These are phyloP conservation scores for Hypoxylon lenormandii DNA, from an alignment of 495 filamentous ascomycete species.

Conservation along the genomic window DNA sequence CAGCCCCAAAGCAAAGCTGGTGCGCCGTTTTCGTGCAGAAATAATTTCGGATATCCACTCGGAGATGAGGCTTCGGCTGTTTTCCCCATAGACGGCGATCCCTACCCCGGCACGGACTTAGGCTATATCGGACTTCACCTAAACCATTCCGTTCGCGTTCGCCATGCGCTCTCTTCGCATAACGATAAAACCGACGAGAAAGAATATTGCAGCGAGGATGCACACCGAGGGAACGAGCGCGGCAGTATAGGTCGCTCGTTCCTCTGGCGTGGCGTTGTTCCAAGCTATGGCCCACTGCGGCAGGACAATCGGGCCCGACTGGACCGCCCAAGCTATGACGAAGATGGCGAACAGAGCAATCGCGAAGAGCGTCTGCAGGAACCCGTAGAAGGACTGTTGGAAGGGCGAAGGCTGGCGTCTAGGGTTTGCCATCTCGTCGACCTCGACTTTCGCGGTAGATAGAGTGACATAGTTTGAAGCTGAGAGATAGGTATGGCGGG, in stretches of 20 bases:
- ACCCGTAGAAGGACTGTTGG: conserved; percentile 22
- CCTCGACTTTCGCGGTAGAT: background rate
- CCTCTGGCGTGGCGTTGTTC: conserved; percentile 37
- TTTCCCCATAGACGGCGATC: too few species aligned
- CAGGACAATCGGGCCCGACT: conserved; percentile 29
- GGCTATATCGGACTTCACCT: conserved; percentile 8
- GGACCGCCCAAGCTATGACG: conserved; percentile 43
- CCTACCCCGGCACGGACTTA: too few species aligned
- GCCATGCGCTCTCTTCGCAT: conserved; percentile 32
- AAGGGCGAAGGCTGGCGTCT: conserved; percentile 20
- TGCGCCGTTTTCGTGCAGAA: too few species aligned
- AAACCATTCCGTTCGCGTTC: conserved; percentile 11
- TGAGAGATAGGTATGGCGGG: background rate
- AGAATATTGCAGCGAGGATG: conserved; percentile 29
- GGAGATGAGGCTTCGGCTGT: too few species aligned
- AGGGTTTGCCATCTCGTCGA: conserved; percentile 18
- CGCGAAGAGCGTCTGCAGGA: conserved; percentile 45
- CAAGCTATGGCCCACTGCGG: conserved; percentile 48
- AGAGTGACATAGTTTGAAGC: conserved; percentile 15
- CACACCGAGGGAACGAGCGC: conserved; percentile 33
- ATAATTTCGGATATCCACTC: too few species aligned
- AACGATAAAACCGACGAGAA: conserved; percentile 20
- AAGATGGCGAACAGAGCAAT: conserved; percentile 44
- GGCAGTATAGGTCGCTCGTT: conserved; percentile 34
- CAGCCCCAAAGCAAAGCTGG: too few species aligned